Percentiles rank a stretch among this genome's conserved stretches.
These are phyloP conservation scores for Alternaria metachromatica DNA, from an alignment of 2,329 filamentous ascomycete species.

Conservation along the genomic window DNA sequence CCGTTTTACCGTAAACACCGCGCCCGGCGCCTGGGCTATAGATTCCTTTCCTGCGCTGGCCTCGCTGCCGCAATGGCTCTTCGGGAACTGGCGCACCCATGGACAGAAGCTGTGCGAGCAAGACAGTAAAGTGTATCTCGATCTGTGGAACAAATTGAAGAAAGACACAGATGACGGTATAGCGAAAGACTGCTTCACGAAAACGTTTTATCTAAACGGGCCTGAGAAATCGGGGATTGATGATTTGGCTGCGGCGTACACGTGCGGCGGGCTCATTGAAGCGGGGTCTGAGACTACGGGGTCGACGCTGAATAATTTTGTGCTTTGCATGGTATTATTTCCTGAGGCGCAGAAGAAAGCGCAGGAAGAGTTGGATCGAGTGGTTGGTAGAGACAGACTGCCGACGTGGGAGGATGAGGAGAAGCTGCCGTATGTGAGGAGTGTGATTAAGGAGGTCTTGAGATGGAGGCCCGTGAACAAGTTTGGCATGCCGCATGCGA, in stretches of 20 bases:
- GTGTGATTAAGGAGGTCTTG: constrained; percentile 40
- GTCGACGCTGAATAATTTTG: constrained; percentile 41
- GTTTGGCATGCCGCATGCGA: constrained; percentile 45
- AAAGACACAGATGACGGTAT: constrained; percentile 37
- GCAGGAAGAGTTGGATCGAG: constrained; percentile 38
- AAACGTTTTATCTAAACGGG: constrained; percentile 44
- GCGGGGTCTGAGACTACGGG: constrained; percentile 44
- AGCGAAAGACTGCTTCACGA: constrained; percentile 43
- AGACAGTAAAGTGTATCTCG: constrained; percentile 41
- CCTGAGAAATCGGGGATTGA: constrained; percentile 43
- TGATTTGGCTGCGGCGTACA: constrained; percentile 44
- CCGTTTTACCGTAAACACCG: constrained; percentile 42
- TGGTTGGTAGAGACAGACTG: constrained; percentile 37
- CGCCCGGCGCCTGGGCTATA: constrained; percentile 36
- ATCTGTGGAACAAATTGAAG: constrained; percentile 43
- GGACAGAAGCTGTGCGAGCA: constrained; percentile 37
- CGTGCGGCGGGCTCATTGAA: constrained; percentile 43
- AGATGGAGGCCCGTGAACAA: constrained; percentile 43
- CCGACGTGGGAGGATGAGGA: constrained; percentile 43
- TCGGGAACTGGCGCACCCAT: constrained; percentile 40
- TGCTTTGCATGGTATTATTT: constrained; percentile 39
- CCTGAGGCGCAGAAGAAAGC: constrained; percentile 33
- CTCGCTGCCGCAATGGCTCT: constrained; percentile 36
- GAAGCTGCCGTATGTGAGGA: constrained; percentile 45
- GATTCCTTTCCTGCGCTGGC: constrained; percentile 40